These are phyloP conservation scores for Ammopiptanthus mongolicus DNA, from an alignment of 306 rosid species.

Conservation along the genomic window DNA sequence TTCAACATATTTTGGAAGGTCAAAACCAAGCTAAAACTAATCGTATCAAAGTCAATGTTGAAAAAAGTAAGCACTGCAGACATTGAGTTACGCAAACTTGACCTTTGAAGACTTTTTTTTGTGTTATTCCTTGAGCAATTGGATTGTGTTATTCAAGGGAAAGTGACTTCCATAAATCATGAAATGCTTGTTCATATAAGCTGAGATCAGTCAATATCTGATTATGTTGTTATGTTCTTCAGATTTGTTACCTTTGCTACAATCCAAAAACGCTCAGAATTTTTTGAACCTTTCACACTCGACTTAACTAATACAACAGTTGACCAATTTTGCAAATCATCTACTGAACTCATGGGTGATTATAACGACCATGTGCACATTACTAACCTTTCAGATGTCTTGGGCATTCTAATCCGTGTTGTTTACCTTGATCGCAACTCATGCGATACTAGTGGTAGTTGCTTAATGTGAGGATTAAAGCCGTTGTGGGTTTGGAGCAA, in stretches of 20 bases:
- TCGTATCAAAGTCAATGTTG: constrained; percentile 66
- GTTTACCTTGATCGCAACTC: constrained; percentile 97
- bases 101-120: constrained; percentile 94
- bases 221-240: constrained; percentile 98
- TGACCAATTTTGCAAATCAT: constrained; percentile 92
- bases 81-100: constrained; percentile 82
- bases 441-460: constrained; percentile 77
- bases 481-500: too few species aligned
- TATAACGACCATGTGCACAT: constrained; percentile 98
- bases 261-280: constrained; percentile 80
- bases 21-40: constrained; percentile 73
- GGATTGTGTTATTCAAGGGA: constrained; percentile 89
- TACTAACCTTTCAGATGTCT: constrained; percentile 82
- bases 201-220: constrained; percentile 86
- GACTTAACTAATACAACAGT: constrained; percentile 77
- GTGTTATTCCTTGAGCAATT: constrained; percentile 97
- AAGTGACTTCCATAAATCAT: constrained; percentile 76
- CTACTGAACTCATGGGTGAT: constrained; percentile 99
- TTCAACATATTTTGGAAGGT: constrained; percentile 68
- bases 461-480: too few species aligned
- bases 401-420: constrained; percentile 92
- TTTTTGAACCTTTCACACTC: constrained; percentile 82
- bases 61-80: constrained; percentile 77
- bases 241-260: constrained; percentile 96
- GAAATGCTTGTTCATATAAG: constrained; percentile 76